Evolutionary conservation across 208 protist species (phyloP).

Genomic region (Leptomonas seymouri): DNA sequence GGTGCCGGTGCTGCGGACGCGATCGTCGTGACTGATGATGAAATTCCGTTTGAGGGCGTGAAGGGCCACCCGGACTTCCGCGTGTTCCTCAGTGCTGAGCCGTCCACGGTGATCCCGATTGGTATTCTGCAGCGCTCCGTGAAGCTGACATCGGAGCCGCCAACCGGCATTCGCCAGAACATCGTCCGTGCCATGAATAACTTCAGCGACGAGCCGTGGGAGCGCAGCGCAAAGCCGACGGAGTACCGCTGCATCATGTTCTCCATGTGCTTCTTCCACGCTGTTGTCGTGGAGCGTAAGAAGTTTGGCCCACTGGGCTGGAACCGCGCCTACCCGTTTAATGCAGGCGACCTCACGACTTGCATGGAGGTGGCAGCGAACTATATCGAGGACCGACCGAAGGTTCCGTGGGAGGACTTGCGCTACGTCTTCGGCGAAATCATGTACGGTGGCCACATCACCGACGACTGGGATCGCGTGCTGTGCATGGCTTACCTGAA

Average conservation of each 20-base stretch:
- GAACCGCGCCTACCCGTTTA: slow-evolving; percentile 98
- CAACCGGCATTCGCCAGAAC: slow-evolving; percentile 97
- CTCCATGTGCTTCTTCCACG: slow-evolving; percentile 98
- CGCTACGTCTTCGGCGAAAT: slow-evolving; percentile 99
- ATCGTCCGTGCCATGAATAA: slow-evolving; percentile 96
- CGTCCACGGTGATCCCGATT: slow-evolving; percentile 96
- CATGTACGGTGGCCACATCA: slow-evolving; percentile 99
- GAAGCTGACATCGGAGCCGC: slow-evolving; percentile 99
- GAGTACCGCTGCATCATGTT: slow-evolving; percentile 98
- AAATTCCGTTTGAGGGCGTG: slow-evolving; percentile 89
- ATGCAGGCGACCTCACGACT: slow-evolving; percentile 97
- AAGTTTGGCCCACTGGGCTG: slow-evolving; percentile 98
- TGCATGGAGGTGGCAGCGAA: slow-evolving; percentile 97
- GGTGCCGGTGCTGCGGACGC: slow-evolving; percentile 27
- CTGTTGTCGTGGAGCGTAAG: slow-evolving; percentile 97
- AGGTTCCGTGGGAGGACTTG: slow-evolving; percentile 98
- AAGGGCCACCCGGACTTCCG: slow-evolving; percentile 96
- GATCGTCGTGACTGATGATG: slow-evolving; percentile 85
- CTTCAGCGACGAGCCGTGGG: slow-evolving; percentile 97
- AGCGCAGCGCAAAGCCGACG: slow-evolving; percentile 95
- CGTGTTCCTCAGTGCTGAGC: slow-evolving; percentile 98
- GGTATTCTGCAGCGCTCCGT: slow-evolving; percentile 98
- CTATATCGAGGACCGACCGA: slow-evolving; percentile 98
- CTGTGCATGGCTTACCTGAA: slow-evolving; percentile 97
- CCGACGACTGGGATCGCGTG: slow-evolving; percentile 98